Conservation (phyloP, 108 stramenopile genomes). For the Bacterosira constricta region DNA sequence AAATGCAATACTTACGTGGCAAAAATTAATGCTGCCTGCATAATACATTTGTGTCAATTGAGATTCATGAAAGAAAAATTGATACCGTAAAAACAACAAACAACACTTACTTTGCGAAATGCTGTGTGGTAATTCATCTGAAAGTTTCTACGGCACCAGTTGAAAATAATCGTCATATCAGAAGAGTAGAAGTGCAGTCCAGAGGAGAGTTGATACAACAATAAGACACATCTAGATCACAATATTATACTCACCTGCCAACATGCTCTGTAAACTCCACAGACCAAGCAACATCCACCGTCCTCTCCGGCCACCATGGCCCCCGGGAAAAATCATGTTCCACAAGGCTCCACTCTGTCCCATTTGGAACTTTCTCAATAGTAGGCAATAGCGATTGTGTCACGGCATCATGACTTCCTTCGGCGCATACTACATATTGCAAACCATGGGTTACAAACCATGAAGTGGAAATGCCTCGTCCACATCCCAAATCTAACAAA, state of each 20-base stretch:
- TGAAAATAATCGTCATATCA: too few species aligned
- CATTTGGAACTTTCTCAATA: constrained; percentile 19
- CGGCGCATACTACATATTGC: constrained; percentile 45
- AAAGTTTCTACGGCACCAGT: too few species aligned
- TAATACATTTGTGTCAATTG: too few species aligned
- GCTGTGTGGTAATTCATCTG: constrained; percentile 72
- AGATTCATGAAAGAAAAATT: too few species aligned
- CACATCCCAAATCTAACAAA: constrained; percentile 82
- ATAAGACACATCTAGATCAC: too few species aligned
- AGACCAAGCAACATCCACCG: constrained; percentile 78
- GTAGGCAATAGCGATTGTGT: constrained; percentile 56
- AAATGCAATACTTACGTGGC: too few species aligned
- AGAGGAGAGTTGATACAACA: too few species aligned
- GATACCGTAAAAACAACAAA: too few species aligned
- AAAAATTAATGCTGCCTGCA: constrained; percentile 81
- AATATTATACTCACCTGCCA: too few species aligned
- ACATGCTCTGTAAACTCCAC: constrained; percentile 76
- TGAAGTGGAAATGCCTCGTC: constrained; percentile 59
- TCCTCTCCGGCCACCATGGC: constrained; percentile 84
- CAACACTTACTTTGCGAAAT: too few species aligned
- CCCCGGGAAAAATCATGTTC: constrained; percentile 80
- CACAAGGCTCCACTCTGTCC: constrained; percentile 7
- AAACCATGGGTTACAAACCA: constrained; percentile 67
- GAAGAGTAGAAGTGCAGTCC: too few species aligned
- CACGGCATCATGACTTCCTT: constrained; percentile 71